Percentiles rank a stretch among this genome's conserved stretches.
phyloP scores from a whole-genome alignment of 192 early-diverging fungal genomes.

The Oehlia diaphana region DNA sequence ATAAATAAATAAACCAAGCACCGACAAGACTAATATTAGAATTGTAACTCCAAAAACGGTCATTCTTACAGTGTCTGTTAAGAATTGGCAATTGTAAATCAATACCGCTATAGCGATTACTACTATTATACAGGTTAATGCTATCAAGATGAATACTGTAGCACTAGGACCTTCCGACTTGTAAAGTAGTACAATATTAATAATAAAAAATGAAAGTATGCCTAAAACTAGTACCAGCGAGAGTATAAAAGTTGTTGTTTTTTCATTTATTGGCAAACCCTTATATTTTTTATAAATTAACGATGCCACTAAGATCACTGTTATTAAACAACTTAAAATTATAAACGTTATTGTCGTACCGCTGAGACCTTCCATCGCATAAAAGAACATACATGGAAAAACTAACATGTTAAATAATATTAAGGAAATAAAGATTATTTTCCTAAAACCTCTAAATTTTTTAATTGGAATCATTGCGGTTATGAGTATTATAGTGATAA shows the following conservation, averaged over 20 bases:
- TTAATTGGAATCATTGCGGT: neutral
- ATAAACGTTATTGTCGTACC: neutral
- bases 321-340: neutral
- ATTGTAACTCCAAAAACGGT: neutral
- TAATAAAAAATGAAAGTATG: too few relatives aligned
- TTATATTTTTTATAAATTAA: too few relatives aligned
- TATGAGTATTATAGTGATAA: slow-evolving; percentile 10
- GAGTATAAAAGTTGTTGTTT: too few relatives aligned
- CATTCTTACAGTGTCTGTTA: neutral
- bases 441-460: neutral
- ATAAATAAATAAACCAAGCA: neutral
- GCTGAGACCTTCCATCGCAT: slow-evolving; percentile 3
- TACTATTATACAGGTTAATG: too few relatives aligned
- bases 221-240: too few relatives aligned
- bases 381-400: slow-evolving; percentile 18
- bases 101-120: too few relatives aligned
- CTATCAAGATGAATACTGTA: too few relatives aligned
- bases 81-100: too few relatives aligned
- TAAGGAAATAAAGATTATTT: neutral
- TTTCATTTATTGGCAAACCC: too few relatives aligned
- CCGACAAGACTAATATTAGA: neutral
- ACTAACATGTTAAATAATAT: neutral
- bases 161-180: too few relatives aligned
- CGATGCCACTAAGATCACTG: neutral
- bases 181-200: too few relatives aligned